Evolutionary conservation across 495 filamentous ascomycete species (phyloP), one percentile per base, ranked within the genome.

Genomic region (Cenococcum geophilum): DNA sequence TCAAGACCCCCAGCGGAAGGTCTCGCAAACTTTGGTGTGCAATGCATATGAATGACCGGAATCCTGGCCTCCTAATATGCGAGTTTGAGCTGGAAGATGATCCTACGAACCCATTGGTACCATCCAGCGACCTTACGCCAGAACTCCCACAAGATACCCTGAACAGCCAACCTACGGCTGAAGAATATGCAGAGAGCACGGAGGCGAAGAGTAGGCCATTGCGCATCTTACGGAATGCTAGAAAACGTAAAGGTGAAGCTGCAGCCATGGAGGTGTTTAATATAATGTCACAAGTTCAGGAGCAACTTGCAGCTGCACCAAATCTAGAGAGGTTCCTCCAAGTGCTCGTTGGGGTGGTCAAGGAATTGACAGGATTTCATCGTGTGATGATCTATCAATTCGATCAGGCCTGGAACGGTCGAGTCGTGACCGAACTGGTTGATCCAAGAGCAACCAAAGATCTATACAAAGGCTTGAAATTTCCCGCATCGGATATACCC

Each of bases 381-480:
- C 88, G 91, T 1, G 88, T 96, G 10, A 88, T 96, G 86, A 81
- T 97, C 16, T 96, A 96, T 72, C 91, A 95, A 67, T 97, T 96
- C 63, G 92, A 97, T 70, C 78, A 82, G 47, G 71, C 77, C 1
- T 92, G 85, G 77, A 95, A 95, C 70, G 91, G 91, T 0, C 82
- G 83, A 48, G 91, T 96, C 1, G 91, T 96, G 37, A 88, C 90
- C 0, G 92, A 96, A 69, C 72, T 96, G 12, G 86, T 95, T 21
- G 89, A 97, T 68, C 84, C 86, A 3, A 72, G 81, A 32, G 82
- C 82, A n/a, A 91, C 89, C 0, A 87, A 87, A 58, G 90, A 96
- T 71, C 78, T 96, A 0, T 97, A 90, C 76, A 89, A 92, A 68
- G 91, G 90, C 8, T 78, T 96, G 18, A 85, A 95, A 72, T 96